Evolutionary conservation across 1,284 basidiomycete species (phyloP), one percentile per base, ranked within the genome.

Genomic region (Ganoderma lucidum): DNA sequence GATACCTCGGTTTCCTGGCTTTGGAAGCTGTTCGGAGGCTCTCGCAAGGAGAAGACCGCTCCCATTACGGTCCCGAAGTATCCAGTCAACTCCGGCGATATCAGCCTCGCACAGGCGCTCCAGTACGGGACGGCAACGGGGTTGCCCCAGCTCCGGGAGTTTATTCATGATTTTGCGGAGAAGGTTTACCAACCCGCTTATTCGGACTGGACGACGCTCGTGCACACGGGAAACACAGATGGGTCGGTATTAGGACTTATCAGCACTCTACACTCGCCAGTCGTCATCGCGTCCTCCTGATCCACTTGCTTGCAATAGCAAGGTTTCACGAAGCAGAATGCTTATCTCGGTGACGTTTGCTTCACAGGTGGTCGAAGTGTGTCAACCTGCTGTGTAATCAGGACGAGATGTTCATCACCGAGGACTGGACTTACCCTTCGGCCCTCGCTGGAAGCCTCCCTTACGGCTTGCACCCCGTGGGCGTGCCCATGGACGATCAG

Each of bases 211-310:
- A 81, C 85, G 9, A 88, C 86, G 2, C 77, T 94, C 23, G 77
- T 92, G 10, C 88, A 93, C 72, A 86, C 86, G 14, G 94, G 94
- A 19, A 93, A 93, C 70, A 96, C 94, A 0, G 94, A 95, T 76
- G 94, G 88, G 45, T 88, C 79, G 74, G 80, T 66, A 8, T 41
- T 6, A 45, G 6, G 44, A 45, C n/a, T 48, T 48, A 48, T 48
- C 19, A n/a, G 19, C 45, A 19, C 44, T 45, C 44, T 17, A 19
- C 17, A n/a, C 19, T 19, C 44, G 44, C 19, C 8, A 35, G 39
- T 28, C 58, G 10, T 2, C 30, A 9, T 6, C 15, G 35, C 37
- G 4, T 12, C 42, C 4, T 19, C 15, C 51, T 44, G 12, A 32
- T 32, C 53, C 28, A 15, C 30, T 55, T 15, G 30, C 53, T 15